phyloP scores from a whole-genome alignment of 305 asterid genomes.

The Stenogyne calaminthoides region DNA sequence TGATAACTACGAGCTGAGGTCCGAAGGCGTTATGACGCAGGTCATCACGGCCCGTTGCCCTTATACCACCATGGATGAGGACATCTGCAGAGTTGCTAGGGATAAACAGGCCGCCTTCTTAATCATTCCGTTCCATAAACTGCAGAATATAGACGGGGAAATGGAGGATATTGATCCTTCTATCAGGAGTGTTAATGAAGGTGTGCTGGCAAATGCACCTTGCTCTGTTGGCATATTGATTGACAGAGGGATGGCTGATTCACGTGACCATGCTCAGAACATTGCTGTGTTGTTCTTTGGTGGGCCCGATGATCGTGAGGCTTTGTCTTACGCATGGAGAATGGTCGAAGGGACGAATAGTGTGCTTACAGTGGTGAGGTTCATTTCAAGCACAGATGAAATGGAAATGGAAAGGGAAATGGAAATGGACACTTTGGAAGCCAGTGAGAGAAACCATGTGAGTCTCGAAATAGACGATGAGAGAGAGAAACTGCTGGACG shows the following conservation, averaged over 20 bases:
- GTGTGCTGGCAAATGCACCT: slow-evolving; percentile 68
- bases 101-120: slow-evolving; percentile 67
- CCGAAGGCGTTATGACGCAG: slow-evolving; percentile 73
- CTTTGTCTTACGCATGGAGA: slow-evolving; percentile 76
- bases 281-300: slow-evolving; percentile 72
- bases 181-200: slow-evolving; percentile 67
- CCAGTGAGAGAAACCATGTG: slow-evolving; percentile 40
- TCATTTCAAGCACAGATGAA: slow-evolving; percentile 53
- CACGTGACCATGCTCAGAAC: slow-evolving; percentile 43
- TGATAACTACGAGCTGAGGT: slow-evolving; percentile 75
- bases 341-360: slow-evolving; percentile 60
- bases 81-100: slow-evolving; percentile 69
- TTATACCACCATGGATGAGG: slow-evolving; percentile 81
- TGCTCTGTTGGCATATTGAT: slow-evolving; percentile 85
- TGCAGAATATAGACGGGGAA: slow-evolving; percentile 52
- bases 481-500: slow-evolving; percentile 64
- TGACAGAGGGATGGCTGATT: slow-evolving; percentile 53
- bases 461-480: slow-evolving; percentile 50
- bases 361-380: slow-evolving; percentile 61
- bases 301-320: slow-evolving; percentile 94
- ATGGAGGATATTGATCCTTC: slow-evolving; percentile 78
- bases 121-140: slow-evolving; percentile 77
- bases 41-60: slow-evolving; percentile 68
- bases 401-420: slow-evolving; percentile 15
- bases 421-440: slow-evolving; percentile 15